Base-by-base conservation (phyloP, 1,284 basidiomycete genomes). In the Microstroma glucosiphilum region DNA sequence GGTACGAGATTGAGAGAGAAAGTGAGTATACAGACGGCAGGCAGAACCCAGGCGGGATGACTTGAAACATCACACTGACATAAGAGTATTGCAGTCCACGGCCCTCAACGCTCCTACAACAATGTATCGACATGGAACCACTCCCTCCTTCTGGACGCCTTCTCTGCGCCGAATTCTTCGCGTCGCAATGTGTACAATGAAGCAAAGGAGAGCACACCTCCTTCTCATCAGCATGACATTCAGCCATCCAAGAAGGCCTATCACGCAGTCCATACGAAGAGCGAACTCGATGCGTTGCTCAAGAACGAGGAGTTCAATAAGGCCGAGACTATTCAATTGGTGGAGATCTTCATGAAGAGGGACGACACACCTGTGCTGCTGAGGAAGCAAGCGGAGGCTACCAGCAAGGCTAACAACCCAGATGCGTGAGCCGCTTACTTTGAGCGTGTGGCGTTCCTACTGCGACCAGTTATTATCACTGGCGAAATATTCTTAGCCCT, bases 281-380 rank as follows among this genome's bases (percentile, higher is more conserved):
- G 79, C 3, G 88, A 88, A 77, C 81, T 92, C 30, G 83, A 85
- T 37, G 77, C 76, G 9, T 82, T 92, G 26, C 82, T 92, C 59
- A 81, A 84, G 17, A 82, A 87, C 70, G 65, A 79, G 0, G 73
- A 80, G 9, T 91, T 92, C 71, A 83, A 82, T 0, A 82, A 72
- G 41, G 85, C 86, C 3, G 82, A 85, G 56, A 83, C 84, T 75
- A 86, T 90, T 60, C 88, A 90, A 77, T 81, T 92, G 40, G 86
- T 92, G 8, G 90, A 92, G 80, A 83, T 92, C 9, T 81, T 87
- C 63, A 89, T 92, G 88, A 83, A 83, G 46, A 83, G 83, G 67
- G 81, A 84, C 37, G 90, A 92, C 79, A 88, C 88, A 0, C 90
- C 90, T 1, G 79, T 82, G 49, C 84, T 86, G 37, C 80, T 91